Percentiles rank a stretch among this genome's conserved stretches.
Conservation (phyloP, 2,329 filamentous ascomycete genomes). For the Cladobotryum mycophilum region DNA sequence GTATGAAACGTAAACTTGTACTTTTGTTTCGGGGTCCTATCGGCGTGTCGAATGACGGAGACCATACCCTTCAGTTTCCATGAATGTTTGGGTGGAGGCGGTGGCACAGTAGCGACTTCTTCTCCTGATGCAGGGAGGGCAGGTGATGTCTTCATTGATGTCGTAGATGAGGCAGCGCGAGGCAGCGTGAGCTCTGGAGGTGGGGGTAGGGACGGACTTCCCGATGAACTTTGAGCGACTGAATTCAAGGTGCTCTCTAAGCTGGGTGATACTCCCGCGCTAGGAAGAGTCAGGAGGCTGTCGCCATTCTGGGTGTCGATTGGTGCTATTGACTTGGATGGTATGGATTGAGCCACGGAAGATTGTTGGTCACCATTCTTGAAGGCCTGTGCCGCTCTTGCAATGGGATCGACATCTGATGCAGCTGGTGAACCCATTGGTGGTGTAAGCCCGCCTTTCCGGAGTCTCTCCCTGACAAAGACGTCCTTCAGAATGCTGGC, state of each 20-base stretch:
- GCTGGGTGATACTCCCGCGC: constrained; percentile 26
- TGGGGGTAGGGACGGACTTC: constrained; percentile 29
- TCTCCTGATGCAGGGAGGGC: constrained; percentile 16
- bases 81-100: constrained; percentile 76
- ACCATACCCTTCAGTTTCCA: constrained; percentile 99
- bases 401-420: constrained; percentile 39
- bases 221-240: constrained; percentile 29
- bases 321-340: constrained; percentile 23
- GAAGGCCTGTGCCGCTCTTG: constrained; percentile 23
- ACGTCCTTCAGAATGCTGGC: constrained; percentile 80
- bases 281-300: constrained; percentile 17
- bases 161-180: constrained; percentile 27
- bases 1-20: constrained; percentile 99
- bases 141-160: constrained; percentile 24
- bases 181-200: constrained; percentile 25
- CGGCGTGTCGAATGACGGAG: constrained; percentile 90
- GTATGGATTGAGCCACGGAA: constrained; percentile 13
- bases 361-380: constrained; percentile 35
- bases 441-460: constrained; percentile 54
- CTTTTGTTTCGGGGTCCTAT: constrained; percentile 97
- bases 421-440: constrained; percentile 44
- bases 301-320: constrained; percentile 22
- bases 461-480: constrained; percentile 73
- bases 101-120: constrained; percentile 37
- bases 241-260: constrained; percentile 26